Evolutionary conservation across 192 early-diverging fungal genomes (phyloP).

Genomic region (Coemansia sp.): DNA sequence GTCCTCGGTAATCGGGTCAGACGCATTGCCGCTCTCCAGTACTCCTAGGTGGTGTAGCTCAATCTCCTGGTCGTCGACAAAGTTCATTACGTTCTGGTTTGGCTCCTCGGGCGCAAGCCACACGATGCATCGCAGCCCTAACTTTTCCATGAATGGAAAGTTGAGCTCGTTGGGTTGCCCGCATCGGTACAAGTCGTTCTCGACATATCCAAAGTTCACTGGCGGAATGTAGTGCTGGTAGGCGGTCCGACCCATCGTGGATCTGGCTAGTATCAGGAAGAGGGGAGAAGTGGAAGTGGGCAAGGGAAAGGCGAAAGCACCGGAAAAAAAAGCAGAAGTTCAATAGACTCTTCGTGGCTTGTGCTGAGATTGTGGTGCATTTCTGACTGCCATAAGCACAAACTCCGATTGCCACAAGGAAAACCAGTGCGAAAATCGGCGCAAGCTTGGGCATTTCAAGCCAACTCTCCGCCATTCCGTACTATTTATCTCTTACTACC

Average conservation of each 20-base stretch:
- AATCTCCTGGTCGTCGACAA: constrained; percentile 98
- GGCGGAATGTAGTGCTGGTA: constrained; percentile 56
- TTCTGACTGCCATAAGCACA: not conserved
- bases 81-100: constrained; percentile 91
- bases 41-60: constrained; percentile 88
- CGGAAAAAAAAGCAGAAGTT: not conserved
- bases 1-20: constrained; percentile 98
- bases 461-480: not conserved
- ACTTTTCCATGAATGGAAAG: constrained; percentile 97
- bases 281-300: not conserved
- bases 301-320: not conserved
- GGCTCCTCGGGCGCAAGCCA: constrained; percentile 98
- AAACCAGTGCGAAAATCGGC: not conserved
- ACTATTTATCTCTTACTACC: not conserved
- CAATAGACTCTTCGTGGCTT: not conserved
- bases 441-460: not conserved
- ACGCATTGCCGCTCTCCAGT: constrained; percentile 80
- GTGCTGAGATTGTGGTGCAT: not conserved
- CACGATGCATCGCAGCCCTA: constrained; percentile 89
- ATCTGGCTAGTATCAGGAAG: not conserved
- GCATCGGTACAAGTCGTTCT: constrained; percentile 94
- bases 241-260: constrained; percentile 39
- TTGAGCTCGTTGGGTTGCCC: constrained; percentile 99
- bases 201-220: constrained; percentile 94
- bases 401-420: not conserved